Conservation (phyloP, 2,329 filamentous ascomycete genomes). For the Colletotrichum sojae region DNA sequence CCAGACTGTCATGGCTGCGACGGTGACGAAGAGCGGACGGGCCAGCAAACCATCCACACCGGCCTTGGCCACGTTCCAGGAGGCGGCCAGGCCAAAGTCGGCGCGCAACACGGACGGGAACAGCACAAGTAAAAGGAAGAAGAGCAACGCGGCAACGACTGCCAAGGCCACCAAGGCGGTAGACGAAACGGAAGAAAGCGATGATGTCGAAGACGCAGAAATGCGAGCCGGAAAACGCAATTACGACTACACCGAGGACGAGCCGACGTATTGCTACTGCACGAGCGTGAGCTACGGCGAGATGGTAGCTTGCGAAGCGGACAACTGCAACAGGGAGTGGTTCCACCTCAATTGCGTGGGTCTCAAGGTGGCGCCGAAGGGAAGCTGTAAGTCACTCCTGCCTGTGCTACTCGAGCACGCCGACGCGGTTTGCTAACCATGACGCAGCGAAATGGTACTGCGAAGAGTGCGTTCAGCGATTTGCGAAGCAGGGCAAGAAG, state of each 20-base stretch:
- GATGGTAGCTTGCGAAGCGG: slow-evolving; percentile 86
- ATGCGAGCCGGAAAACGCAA: slow-evolving; percentile 65
- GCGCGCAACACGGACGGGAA: slow-evolving; percentile 61
- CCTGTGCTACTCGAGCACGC: neutral
- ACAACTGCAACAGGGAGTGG: slow-evolving; percentile 82
- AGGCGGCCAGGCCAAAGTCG: slow-evolving; percentile 67
- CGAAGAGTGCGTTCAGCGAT: slow-evolving; percentile 80
- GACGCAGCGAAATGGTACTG: slow-evolving; percentile 83
- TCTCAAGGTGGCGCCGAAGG: slow-evolving; percentile 82
- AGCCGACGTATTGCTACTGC: slow-evolving; percentile 85
- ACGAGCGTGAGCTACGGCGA: slow-evolving; percentile 85
- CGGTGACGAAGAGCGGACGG: slow-evolving; percentile 74
- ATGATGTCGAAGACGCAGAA: slow-evolving; percentile 64
- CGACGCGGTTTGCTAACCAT: slow-evolving; percentile 14
- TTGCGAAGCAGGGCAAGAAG: slow-evolving; percentile 70
- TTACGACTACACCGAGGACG: slow-evolving; percentile 58
- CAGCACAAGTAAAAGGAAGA: slow-evolving; percentile 71
- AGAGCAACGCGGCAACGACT: slow-evolving; percentile 61
- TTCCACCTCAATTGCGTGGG: slow-evolving; percentile 89
- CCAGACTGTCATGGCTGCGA: slow-evolving; percentile 54
- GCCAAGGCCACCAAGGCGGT: slow-evolving; percentile 53
- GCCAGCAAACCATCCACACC: slow-evolving; percentile 78
- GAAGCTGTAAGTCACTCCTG: slow-evolving; percentile 72
- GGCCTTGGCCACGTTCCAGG: slow-evolving; percentile 71
- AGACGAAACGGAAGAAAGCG: slow-evolving; percentile 60